These are phyloP conservation scores for Pistacia integerrima DNA, from an alignment of 345 rosid species.

Conservation along the genomic window DNA sequence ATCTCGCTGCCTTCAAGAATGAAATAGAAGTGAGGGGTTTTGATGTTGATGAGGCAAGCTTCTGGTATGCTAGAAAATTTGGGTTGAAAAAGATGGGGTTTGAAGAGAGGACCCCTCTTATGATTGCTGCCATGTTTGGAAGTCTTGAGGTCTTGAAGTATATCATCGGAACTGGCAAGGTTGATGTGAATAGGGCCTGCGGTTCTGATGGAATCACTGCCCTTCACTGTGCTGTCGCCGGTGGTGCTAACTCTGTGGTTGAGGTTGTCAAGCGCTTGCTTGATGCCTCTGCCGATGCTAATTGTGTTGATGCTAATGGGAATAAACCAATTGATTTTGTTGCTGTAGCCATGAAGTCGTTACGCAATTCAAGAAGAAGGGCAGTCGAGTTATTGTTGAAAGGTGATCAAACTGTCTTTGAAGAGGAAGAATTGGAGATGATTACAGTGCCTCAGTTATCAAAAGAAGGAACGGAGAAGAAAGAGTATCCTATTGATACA, in stretches of 20 bases:
- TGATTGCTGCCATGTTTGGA: constrained; percentile 86
- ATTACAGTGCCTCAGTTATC: constrained; percentile 36
- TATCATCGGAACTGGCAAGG: constrained; percentile 46
- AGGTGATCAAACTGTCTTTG: constrained; percentile 26
- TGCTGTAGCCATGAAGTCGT: constrained; percentile 35
- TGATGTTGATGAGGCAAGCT: constrained; percentile 52
- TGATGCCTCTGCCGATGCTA: constrained; percentile 62
- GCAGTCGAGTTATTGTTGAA: constrained; percentile 59
- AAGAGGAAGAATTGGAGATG: constrained; percentile 50
- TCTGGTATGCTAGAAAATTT: constrained; percentile 77
- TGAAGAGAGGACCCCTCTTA: constrained; percentile 78
- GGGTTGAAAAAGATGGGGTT: constrained; percentile 88
- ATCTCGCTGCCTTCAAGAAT: constrained; percentile 53
- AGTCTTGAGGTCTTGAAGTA: constrained; percentile 61
- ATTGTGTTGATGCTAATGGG: constrained; percentile 58
- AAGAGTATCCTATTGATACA: constrained; percentile 82
- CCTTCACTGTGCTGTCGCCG: constrained; percentile 91
- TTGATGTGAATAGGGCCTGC: constrained; percentile 65
- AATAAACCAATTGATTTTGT: constrained; percentile 70
- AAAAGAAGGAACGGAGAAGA: constrained; percentile 65
- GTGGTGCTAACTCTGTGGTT: constrained; percentile 52
- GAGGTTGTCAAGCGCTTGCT: constrained; percentile 71
- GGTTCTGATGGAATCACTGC: constrained; percentile 82
- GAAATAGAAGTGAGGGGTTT: constrained; percentile 54
- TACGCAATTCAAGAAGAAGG: constrained; percentile 48